phyloP scores from a whole-genome alignment of 2,329 filamentous ascomycete genomes.

The Diaporthe destruens region DNA sequence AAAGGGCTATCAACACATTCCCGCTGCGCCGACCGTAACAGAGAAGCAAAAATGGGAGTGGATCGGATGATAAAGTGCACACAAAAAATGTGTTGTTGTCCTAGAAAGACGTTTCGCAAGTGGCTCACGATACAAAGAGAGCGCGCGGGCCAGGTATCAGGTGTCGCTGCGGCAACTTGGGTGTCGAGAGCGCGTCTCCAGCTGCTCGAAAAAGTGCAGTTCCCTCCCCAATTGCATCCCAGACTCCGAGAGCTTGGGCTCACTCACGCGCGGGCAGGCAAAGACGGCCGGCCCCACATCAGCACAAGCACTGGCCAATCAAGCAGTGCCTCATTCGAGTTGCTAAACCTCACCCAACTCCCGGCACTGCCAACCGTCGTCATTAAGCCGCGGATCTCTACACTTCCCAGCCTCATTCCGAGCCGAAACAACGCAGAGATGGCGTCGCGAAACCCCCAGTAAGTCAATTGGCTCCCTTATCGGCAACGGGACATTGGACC shows the following conservation, averaged over 20 bases:
- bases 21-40: constrained; percentile 12
- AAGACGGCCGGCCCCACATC: constrained; percentile 5
- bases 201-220: constrained; percentile 34
- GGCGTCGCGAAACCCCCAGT: constrained; percentile 72
- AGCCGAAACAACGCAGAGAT: constrained; percentile 62
- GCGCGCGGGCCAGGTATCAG: constrained; percentile 4
- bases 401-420: constrained; percentile 40
- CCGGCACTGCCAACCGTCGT: constrained; percentile 2
- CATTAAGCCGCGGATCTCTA: constrained; percentile 19
- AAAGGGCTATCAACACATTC: constrained; percentile 41
- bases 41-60: not conserved
- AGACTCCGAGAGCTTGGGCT: constrained; percentile 20
- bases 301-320: constrained; percentile 12
- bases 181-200: constrained; percentile 29
- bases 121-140: constrained; percentile 11
- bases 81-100: not conserved
- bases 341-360: constrained; percentile 32
- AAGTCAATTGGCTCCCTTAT: constrained; percentile 48
- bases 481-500: not conserved
- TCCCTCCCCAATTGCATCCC: not conserved
- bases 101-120: not conserved
- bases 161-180: constrained; percentile 11
- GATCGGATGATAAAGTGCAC: not conserved
- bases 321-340: constrained; percentile 27
- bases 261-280: constrained; percentile 19